These are phyloP conservation scores for Eragrostis tef DNA, from an alignment of 202 grass and related monocot species.

Conservation along the genomic window DNA sequence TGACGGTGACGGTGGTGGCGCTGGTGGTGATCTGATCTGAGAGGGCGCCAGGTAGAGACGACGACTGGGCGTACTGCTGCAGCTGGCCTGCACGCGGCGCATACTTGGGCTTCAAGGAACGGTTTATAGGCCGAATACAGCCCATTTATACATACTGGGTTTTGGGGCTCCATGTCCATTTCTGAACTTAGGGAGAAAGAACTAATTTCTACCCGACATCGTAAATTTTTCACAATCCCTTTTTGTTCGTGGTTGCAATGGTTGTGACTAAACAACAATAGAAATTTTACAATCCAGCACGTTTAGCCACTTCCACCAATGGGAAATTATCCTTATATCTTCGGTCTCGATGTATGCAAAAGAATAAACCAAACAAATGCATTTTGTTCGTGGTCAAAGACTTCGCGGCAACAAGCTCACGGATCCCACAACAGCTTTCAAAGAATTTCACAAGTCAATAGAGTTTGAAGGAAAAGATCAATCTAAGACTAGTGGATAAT, in stretches of 20 bases:
- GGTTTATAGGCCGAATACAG: background rate
- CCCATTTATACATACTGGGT: background rate
- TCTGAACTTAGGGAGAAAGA: too few relatives aligned
- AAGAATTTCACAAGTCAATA: background rate
- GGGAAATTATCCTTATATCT: too few relatives aligned
- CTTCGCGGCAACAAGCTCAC: background rate
- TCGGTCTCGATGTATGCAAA: background rate
- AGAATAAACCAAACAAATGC: background rate
- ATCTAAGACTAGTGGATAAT: background rate
- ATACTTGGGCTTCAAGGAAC: constrained; percentile 2
- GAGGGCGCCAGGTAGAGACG: constrained; percentile 52
- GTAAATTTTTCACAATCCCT: background rate
- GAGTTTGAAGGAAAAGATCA: background rate
- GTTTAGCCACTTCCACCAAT: too few relatives aligned
- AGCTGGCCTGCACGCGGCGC: background rate
- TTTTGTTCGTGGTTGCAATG: background rate
- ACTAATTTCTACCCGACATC: too few relatives aligned
- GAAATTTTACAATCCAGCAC: too few relatives aligned
- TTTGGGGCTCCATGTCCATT: too few relatives aligned
- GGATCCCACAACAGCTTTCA: background rate
- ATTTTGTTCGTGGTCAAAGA: background rate
- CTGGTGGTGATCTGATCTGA: constrained; percentile 59
- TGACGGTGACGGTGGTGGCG: constrained; percentile 28
- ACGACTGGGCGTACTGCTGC: constrained; percentile 28
- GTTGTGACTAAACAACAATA: background rate